Base-by-base conservation (phyloP, 2,329 filamentous ascomycete genomes). In the Fusarium pseudograminearum region DNA sequence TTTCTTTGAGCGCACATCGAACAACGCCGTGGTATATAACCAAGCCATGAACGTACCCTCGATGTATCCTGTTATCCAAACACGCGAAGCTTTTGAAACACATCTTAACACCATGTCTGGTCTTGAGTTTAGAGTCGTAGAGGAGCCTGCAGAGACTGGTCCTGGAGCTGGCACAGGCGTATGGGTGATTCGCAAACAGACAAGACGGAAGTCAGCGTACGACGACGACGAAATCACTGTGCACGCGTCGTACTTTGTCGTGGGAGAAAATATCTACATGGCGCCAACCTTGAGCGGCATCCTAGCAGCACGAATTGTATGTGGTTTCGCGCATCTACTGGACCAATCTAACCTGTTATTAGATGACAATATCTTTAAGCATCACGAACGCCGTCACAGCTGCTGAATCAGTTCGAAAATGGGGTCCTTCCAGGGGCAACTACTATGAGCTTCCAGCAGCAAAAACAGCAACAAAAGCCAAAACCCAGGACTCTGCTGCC, bases 111-210 rank as follows among this genome's bases (percentile, higher is more conserved):
- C 85, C 60, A 91, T 91, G 89, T 85, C 86, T 2, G 89, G 89
- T 4, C 81, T 91, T 48, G 89, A 91, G 79, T 91, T 89, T 76
- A 83, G 90, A 52, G 88, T 91, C 54, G 87, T 87, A 38, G 86
- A 90, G 74, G 87, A 89, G 69, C 89, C 88, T 2, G 87, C 87
- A 30, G 88, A 90, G 77, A 88, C 85, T 73, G 86, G 83, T 0
- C 87, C 87, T 0, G 87, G 87, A n/a, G 89, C 87, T 41, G 89
- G 89, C 46, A 90, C 89, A 0, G 89, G 89, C 30, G 88, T 91
- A 11, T 91, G 89, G 89, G 87, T 91, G 30, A 90, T 91, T 71
- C 85, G 88, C 74, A 91, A 91, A 81, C 89, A 91, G 79, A 88
- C 85, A 28, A 82, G 89, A 51, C 83, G 86, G 64, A 89, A 90